Evolutionary conservation across 2,329 filamentous ascomycete species (phyloP).

Genomic region (Nigrospora osmanthi): DNA sequence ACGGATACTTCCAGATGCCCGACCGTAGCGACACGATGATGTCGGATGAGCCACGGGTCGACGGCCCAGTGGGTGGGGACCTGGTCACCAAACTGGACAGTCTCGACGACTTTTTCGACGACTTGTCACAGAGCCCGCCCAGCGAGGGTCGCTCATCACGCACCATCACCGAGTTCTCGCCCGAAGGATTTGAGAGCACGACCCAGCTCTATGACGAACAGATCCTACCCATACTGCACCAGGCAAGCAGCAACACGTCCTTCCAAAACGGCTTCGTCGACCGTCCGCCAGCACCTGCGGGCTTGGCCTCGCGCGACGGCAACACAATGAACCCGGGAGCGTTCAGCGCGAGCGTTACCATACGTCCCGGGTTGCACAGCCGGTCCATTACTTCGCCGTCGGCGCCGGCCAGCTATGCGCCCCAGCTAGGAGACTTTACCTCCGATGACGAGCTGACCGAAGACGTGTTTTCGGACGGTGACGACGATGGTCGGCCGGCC

Average conservation of each 20-base stretch:
- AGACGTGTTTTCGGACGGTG: conserved; percentile 73
- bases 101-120: conserved; percentile 76
- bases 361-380: conserved; percentile 64
- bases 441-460: conserved; percentile 72
- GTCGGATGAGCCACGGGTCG: conserved; percentile 70
- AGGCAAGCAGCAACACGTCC: conserved; percentile 71
- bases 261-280: conserved; percentile 90
- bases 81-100: conserved; percentile 74
- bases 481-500: conserved; percentile 40
- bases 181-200: conserved; percentile 61
- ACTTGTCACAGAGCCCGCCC: conserved; percentile 51
- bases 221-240: conserved; percentile 81
- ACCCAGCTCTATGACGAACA: conserved; percentile 89
- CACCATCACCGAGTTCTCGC: conserved; percentile 57
- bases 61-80: conserved; percentile 66
- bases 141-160: conserved; percentile 54
- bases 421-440: conserved; percentile 51
- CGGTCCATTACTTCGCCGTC: conserved; percentile 81
- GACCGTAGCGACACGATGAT: conserved; percentile 87
- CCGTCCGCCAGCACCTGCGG: conserved; percentile 30
- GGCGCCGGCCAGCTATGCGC: conserved; percentile 45
- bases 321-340: conserved; percentile 58
- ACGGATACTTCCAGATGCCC: conserved; percentile 64
- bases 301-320: conserved; percentile 49
- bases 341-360: conserved; percentile 36